Conservation (phyloP, 352 stramenopile genomes). For the Plasmopara viticola region DNA sequence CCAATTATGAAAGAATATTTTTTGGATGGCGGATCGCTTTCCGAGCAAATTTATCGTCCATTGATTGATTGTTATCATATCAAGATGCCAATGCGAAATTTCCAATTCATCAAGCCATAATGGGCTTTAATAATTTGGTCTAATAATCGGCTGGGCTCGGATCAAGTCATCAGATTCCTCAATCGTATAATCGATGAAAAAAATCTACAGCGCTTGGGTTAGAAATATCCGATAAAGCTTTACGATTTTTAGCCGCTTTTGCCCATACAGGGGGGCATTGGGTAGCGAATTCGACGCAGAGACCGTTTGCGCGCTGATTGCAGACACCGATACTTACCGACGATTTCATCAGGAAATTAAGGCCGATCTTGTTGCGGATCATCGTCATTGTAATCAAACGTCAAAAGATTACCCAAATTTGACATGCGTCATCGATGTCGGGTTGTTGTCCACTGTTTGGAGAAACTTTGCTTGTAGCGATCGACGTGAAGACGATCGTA, state of each 20-base stretch:
- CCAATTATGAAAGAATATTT: not conserved
- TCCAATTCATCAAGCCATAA: slow-evolving; percentile 1
- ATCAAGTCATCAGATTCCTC: not conserved
- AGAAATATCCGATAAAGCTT: not conserved
- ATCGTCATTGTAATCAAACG: too few species aligned
- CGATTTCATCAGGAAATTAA: too few species aligned
- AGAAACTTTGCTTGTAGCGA: too few species aligned
- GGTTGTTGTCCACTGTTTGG: too few species aligned
- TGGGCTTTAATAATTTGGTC: not conserved
- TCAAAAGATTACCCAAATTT: too few species aligned
- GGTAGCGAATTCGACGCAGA: not conserved
- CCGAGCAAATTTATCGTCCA: not conserved
- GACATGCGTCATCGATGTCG: too few species aligned
- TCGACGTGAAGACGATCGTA: too few species aligned
- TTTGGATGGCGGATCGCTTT: not conserved
- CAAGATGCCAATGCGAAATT: not conserved
- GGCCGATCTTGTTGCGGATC: too few species aligned
- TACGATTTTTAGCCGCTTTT: not conserved
- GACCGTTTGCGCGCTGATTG: too few species aligned
- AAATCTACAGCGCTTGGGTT: not conserved
- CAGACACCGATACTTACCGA: too few species aligned
- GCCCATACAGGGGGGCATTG: not conserved
- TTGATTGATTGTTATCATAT: not conserved
- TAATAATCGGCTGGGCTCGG: not conserved
- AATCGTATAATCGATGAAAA: not conserved